Evolutionary conservation across 2,329 filamentous ascomycete genomes (phyloP).

Genomic region (Coniochaeta prunicola): DNA sequence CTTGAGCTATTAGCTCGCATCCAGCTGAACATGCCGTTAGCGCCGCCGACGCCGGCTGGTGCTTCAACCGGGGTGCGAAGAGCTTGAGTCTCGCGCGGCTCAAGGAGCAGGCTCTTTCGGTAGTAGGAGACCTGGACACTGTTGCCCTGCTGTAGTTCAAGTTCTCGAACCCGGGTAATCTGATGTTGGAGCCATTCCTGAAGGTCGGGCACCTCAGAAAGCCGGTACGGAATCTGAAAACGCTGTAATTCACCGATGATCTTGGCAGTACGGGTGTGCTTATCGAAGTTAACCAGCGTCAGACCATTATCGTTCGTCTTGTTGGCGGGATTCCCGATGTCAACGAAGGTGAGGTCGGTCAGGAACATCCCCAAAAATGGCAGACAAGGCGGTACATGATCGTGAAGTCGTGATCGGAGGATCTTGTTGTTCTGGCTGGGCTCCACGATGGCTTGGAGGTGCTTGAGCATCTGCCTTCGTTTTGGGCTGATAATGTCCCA

Average conservation of each 20-base stretch:
- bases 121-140: conserved; percentile 62
- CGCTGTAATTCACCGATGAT: conserved; percentile 94
- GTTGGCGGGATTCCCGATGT: conserved; percentile 84
- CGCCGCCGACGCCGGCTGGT: conserved; percentile 6
- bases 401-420: conserved; percentile 73
- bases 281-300: conserved; percentile 94
- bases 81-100: conserved; percentile 57
- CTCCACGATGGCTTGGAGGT: conserved; percentile 78
- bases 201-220: conserved; percentile 77
- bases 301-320: conserved; percentile 62
- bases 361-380: conserved; percentile 96
- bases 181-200: conserved; percentile 89
- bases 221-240: conserved; percentile 88
- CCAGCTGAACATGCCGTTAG: conserved; percentile 20
- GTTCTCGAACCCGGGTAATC: conserved; percentile 65
- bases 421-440: conserved; percentile 86
- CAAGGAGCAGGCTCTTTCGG: conserved; percentile 75
- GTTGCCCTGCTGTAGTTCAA: conserved; percentile 31
- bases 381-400: conserved; percentile 83
- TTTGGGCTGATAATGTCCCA: conserved; percentile 86
- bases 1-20: conserved; percentile 15
- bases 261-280: conserved; percentile 87
- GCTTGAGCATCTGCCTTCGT: conserved; percentile 71
- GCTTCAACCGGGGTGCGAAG: conserved; percentile 19
- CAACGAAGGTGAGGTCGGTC: conserved; percentile 91